These are phyloP conservation scores for Mycena indigotica DNA, from an alignment of 768 basidiomycete species.

Conservation along the genomic window DNA sequence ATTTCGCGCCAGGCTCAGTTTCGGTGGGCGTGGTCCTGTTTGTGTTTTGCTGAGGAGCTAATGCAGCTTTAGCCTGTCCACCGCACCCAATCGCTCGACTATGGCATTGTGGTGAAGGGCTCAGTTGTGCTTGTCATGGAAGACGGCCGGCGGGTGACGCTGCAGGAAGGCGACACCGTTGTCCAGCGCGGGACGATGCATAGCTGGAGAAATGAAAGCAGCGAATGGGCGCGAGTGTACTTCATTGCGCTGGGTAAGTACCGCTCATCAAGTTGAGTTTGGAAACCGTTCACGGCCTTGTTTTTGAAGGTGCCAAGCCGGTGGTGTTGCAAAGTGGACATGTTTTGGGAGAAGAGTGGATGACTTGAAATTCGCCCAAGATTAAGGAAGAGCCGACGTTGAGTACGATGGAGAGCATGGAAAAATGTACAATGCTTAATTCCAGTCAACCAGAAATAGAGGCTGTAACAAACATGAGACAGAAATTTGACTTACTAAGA, in stretches of 20 bases:
- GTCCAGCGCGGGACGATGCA: slow-evolving; percentile 30
- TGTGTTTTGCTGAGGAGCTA: not conserved
- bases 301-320: too few relatives aligned
- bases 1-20: slow-evolving; percentile 13
- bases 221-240: slow-evolving; percentile 29
- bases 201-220: slow-evolving; percentile 27
- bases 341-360: too few relatives aligned
- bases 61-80: slow-evolving; percentile 19
- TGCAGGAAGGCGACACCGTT: slow-evolving; percentile 27
- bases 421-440: too few relatives aligned
- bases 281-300: too few relatives aligned
- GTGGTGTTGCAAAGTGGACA: too few relatives aligned
- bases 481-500: too few relatives aligned
- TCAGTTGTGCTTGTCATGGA: slow-evolving; percentile 25
- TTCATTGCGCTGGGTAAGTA: slow-evolving; percentile 25
- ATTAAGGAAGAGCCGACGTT: too few relatives aligned
- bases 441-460: too few relatives aligned
- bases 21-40: slow-evolving; percentile 2
- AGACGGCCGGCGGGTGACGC: slow-evolving; percentile 20
- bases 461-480: too few relatives aligned
- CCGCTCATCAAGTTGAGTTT: too few relatives aligned
- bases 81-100: slow-evolving; percentile 28
- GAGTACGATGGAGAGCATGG: too few relatives aligned
- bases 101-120: slow-evolving; percentile 25
- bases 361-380: too few relatives aligned